Conservation (phyloP, 208 protist genomes). For the Leishmania tropica region DNA sequence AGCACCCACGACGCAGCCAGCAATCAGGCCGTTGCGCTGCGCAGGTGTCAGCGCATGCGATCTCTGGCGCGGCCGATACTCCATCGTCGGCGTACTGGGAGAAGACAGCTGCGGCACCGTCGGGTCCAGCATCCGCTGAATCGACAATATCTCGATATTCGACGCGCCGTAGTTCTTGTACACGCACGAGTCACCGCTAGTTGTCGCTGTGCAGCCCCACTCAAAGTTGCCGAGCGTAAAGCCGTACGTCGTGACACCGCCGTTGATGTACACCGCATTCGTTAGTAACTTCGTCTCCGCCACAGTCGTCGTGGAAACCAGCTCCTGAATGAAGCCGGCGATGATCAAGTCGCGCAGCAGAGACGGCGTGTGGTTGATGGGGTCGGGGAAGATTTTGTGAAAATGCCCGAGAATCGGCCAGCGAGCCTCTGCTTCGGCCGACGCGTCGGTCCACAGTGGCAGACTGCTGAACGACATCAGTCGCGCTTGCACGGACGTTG, state of each 20-base stretch:
- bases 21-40: constrained; percentile 36
- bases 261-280: constrained; percentile 1
- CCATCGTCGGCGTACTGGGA: constrained; percentile 35
- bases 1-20: constrained; percentile 13
- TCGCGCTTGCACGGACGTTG: constrained; percentile 19
- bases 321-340: constrained; percentile 15
- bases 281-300: constrained; percentile 23
- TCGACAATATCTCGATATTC: constrained; percentile 28
- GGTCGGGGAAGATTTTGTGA: constrained; percentile 13
- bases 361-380: background rate
- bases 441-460: constrained; percentile 45
- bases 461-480: constrained; percentile 44
- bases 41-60: constrained; percentile 6
- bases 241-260: background rate
- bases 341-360: background rate
- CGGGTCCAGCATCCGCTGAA: constrained; percentile 34
- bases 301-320: constrained; percentile 5
- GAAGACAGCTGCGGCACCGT: constrained; percentile 7
- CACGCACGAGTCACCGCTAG: constrained; percentile 8
- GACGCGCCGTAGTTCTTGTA: constrained; percentile 56
- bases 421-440: constrained; percentile 4
- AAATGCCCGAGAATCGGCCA: constrained; percentile 22
- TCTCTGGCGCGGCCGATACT: constrained; percentile 15
- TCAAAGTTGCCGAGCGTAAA: constrained; percentile 5
- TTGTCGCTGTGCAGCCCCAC: background rate